Percentiles rank a stretch among this genome's conserved stretches.
Evolutionary conservation across 352 stramenopile genomes (phyloP).

Genomic region (Pythium insidiosum): DNA sequence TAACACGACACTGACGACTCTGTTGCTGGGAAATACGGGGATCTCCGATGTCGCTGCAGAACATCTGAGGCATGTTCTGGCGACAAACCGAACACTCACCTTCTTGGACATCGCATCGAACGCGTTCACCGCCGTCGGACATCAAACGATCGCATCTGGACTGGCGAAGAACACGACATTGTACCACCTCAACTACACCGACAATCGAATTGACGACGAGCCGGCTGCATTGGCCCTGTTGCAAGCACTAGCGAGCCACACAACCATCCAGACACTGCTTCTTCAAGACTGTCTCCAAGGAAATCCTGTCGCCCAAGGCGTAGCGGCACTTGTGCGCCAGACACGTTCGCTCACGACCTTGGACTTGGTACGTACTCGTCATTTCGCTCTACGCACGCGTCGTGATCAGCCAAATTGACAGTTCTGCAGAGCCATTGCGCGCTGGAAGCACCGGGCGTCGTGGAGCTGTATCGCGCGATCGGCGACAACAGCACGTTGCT

Average conservation of each 20-base stretch:
- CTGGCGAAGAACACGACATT: constrained; percentile 39
- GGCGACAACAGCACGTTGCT: constrained; percentile 36
- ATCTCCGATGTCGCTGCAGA: constrained; percentile 41
- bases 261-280: constrained; percentile 29
- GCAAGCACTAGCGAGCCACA: constrained; percentile 21
- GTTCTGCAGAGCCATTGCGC: constrained; percentile 46
- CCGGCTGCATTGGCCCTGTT: constrained; percentile 22
- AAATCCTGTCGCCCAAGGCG: constrained; percentile 15
- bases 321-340: constrained; percentile 21
- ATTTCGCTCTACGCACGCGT: background rate
- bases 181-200: constrained; percentile 39
- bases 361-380: constrained; percentile 34
- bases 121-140: constrained; percentile 5
- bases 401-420: too few relatives aligned
- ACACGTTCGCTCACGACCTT: constrained; percentile 30
- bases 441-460: constrained; percentile 43
- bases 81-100: constrained; percentile 33
- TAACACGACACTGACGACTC: constrained; percentile 47
- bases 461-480: constrained; percentile 51
- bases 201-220: constrained; percentile 48
- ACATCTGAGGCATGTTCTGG: constrained; percentile 35
- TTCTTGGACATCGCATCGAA: constrained; percentile 40
- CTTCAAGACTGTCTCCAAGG: constrained; percentile 54
- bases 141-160: constrained; percentile 32
- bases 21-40: constrained; percentile 52